Evolutionary conservation across 305 asterid genomes (phyloP).

Genomic region (Withania somnifera): DNA sequence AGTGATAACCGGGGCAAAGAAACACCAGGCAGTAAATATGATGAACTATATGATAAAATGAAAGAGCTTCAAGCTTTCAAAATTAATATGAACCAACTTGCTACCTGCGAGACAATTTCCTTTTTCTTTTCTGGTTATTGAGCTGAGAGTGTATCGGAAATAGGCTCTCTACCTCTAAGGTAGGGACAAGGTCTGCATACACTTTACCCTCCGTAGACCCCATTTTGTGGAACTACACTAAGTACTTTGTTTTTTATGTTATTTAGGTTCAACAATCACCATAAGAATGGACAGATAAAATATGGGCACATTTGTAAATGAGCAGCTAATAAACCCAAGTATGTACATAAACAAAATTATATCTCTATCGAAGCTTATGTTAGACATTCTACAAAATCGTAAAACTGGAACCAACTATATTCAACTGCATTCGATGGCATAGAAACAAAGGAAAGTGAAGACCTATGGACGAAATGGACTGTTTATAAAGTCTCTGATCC

Average conservation of each 20-base stretch:
- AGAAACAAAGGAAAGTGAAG: slow-evolving; percentile 1
- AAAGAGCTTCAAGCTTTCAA: neutral
- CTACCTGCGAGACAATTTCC: neutral
- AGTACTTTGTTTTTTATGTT: too few species aligned
- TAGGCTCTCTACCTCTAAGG: too few species aligned
- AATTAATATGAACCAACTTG: neutral
- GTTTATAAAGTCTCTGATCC: slow-evolving; percentile 85
- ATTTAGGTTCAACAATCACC: neutral
- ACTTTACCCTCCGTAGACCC: too few species aligned
- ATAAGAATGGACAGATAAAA: neutral
- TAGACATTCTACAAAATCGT: neutral
- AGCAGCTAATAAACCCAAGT: neutral
- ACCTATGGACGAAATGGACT: slow-evolving; percentile 53
- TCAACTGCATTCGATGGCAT: neutral
- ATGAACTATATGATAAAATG: slow-evolving; percentile 1
- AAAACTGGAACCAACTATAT: neutral
- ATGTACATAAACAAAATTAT: neutral
- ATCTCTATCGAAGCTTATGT: neutral
- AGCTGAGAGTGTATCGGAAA: too few species aligned
- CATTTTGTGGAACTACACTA: too few species aligned
- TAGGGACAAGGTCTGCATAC: too few species aligned
- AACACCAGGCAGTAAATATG: neutral
- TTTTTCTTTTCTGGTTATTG: neutral
- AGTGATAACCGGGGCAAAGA: neutral
- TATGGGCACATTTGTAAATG: neutral